Conservation (phyloP, 345 rosid genomes). For the Combretum micranthum region DNA sequence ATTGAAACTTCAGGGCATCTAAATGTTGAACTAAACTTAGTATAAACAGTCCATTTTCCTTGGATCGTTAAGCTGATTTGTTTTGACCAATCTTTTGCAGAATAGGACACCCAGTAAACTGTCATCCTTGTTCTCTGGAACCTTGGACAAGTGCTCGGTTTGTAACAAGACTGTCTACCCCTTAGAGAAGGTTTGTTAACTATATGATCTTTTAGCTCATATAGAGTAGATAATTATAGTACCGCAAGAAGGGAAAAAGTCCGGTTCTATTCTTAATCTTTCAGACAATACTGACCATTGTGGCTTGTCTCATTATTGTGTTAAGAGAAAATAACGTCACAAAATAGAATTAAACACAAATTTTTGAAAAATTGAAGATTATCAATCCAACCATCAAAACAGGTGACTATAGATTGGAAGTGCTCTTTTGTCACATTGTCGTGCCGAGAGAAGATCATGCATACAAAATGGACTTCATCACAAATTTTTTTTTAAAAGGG, state of each 20-base stretch:
- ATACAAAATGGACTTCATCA: background rate
- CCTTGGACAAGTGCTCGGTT: slow-evolving; percentile 88
- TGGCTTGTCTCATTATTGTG: too few species aligned
- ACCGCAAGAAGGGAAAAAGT: too few species aligned
- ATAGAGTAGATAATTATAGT: too few species aligned
- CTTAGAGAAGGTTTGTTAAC: slow-evolving; percentile 63
- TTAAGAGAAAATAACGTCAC: too few species aligned
- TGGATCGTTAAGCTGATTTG: background rate
- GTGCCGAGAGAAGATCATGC: too few species aligned
- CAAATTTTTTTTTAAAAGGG: background rate
- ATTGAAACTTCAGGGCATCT: too few species aligned
- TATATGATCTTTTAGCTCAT: too few species aligned
- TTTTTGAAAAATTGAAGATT: background rate
- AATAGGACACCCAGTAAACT: slow-evolving; percentile 70
- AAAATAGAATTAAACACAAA: too few species aligned
- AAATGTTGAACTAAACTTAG: too few species aligned
- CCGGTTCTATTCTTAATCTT: too few species aligned
- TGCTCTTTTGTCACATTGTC: background rate
- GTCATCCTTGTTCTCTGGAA: slow-evolving; percentile 81
- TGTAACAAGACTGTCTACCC: slow-evolving; percentile 92
- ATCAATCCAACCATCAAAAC: background rate
- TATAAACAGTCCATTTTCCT: too few species aligned
- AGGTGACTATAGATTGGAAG: background rate
- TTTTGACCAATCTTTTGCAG: slow-evolving; percentile 27
- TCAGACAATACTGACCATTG: too few species aligned